These are phyloP conservation scores for Penicillium steckii DNA, from an alignment of 495 filamentous ascomycete species.

Conservation along the genomic window DNA sequence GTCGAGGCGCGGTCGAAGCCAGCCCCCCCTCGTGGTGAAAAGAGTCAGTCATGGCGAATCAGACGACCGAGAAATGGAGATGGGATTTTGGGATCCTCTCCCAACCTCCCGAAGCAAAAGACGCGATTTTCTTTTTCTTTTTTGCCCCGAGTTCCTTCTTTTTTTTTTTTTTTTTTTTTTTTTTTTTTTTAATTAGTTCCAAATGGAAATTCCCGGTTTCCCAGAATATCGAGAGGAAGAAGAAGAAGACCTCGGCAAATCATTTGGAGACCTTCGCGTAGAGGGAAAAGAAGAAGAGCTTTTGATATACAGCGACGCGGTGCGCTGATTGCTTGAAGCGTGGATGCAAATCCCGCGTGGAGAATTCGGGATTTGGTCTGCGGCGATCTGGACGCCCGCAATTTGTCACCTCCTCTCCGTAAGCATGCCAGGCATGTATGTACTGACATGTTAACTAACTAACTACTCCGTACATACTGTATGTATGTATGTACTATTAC, in stretches of 20 bases:
- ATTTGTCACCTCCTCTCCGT: slow-evolving; percentile 13
- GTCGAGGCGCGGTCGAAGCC: slow-evolving; percentile 20
- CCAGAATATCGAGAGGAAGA: no score
- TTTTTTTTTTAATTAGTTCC: not conserved
- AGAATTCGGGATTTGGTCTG: slow-evolving; percentile 33
- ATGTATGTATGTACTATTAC: no score
- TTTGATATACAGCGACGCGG: slow-evolving; percentile 28
- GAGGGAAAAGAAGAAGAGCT: slow-evolving; percentile 9
- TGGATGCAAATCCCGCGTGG: slow-evolving; percentile 29
- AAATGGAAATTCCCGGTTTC: no score
- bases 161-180: not conserved
- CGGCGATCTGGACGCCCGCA: slow-evolving; percentile 6
- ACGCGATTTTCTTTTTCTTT: no score
- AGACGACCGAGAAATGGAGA: slow-evolving; percentile 7
- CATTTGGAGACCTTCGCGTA: not conserved
- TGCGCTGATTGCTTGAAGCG: slow-evolving; percentile 25
- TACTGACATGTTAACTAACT: slow-evolving; percentile 4
- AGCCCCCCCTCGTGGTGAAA: slow-evolving; percentile 16
- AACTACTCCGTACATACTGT: no score
- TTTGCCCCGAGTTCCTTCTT: not conserved
- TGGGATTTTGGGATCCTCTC: slow-evolving; percentile 2
- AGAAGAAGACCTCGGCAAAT: not conserved
- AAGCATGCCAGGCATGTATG: no score
- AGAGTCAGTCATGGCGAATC: slow-evolving; percentile 32
- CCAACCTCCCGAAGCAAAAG: no score